Percentiles rank a stretch among this genome's conserved stretches.
phyloP scores from a whole-genome alignment of 257 asterid genomes.

The Nemophila menziesii region DNA sequence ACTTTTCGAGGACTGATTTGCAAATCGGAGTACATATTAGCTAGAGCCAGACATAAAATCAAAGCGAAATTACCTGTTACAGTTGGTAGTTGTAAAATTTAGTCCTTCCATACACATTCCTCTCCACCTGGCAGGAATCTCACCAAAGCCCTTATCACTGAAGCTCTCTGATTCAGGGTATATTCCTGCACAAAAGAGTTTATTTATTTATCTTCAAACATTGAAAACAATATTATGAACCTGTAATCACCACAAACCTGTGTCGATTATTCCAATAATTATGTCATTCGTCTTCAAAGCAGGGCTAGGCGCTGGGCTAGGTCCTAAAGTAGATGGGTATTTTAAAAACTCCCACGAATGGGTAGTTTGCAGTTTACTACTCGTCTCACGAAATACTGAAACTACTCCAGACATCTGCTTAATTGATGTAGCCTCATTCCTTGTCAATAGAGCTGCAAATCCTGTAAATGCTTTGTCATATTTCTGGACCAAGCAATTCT shows the following conservation, averaged over 20 bases:
- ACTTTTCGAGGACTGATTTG: too few relatives aligned
- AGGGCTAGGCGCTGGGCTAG: not conserved
- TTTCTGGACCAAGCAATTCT: too few relatives aligned
- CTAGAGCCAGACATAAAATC: not conserved
- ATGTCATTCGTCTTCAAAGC: not conserved
- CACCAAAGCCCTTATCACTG: slow-evolving; percentile 7
- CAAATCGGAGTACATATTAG: too few relatives aligned
- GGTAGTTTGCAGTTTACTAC: too few relatives aligned
- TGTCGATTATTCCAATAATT: not conserved
- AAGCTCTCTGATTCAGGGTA: too few relatives aligned
- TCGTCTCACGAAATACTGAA: too few relatives aligned
- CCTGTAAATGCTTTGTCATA: too few relatives aligned
- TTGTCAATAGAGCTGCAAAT: too few relatives aligned
- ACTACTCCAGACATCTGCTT: too few relatives aligned
- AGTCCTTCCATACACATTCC: slow-evolving; percentile 1
- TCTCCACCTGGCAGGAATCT: slow-evolving; percentile 5
- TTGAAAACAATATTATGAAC: not conserved
- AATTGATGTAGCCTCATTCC: too few relatives aligned
- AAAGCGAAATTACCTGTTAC: slow-evolving; percentile 5
- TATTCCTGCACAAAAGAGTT: too few relatives aligned
- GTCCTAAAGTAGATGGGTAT: not conserved
- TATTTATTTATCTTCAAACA: not conserved
- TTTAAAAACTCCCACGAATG: slow-evolving; percentile 10
- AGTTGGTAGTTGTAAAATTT: slow-evolving; percentile 2
- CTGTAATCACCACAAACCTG: not conserved